phyloP scores from a whole-genome alignment of 495 filamentous ascomycete genomes.

The Neurospora sp. region DNA sequence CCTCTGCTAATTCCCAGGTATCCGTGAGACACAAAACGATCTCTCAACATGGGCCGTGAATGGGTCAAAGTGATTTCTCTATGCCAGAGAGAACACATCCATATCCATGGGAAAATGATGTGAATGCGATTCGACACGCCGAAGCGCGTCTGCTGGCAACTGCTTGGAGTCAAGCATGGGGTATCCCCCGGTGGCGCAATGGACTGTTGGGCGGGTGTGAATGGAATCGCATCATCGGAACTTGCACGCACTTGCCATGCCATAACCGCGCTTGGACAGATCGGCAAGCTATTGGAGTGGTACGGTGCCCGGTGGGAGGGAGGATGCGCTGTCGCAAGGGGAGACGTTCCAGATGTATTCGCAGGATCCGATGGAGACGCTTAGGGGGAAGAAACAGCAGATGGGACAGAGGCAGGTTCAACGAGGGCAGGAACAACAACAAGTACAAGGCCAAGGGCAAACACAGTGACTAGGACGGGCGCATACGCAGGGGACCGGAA shows the following conservation, averaged over 20 bases:
- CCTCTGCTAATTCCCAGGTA: constrained; percentile 30
- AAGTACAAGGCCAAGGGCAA: constrained; percentile 4
- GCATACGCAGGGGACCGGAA: not conserved
- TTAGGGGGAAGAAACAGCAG: constrained; percentile 18
- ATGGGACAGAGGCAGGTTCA: not conserved
- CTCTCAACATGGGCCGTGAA: constrained; percentile 28
- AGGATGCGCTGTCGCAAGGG: constrained; percentile 30
- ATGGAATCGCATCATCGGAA: not conserved
- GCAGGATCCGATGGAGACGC: constrained; percentile 20
- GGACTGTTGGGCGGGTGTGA: not conserved
- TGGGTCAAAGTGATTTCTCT: constrained; percentile 19
- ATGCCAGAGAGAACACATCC: constrained; percentile 29
- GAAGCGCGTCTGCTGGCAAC: constrained; percentile 22
- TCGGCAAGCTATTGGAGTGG: constrained; percentile 31
- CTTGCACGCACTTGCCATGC: not conserved
- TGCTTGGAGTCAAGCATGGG: not conserved
- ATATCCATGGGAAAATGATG: constrained; percentile 19
- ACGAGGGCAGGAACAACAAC: not conserved
- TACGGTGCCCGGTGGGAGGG: constrained; percentile 43
- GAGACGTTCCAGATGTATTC: constrained; percentile 34
- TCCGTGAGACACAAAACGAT: constrained; percentile 20
- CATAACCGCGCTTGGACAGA: constrained; percentile 28
- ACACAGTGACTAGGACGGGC: not conserved
- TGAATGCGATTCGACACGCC: constrained; percentile 22
- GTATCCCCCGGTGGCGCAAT: not conserved